Conservation (phyloP, 371 early-diverging fungal genomes). For the Actinomortierella wolfii region DNA sequence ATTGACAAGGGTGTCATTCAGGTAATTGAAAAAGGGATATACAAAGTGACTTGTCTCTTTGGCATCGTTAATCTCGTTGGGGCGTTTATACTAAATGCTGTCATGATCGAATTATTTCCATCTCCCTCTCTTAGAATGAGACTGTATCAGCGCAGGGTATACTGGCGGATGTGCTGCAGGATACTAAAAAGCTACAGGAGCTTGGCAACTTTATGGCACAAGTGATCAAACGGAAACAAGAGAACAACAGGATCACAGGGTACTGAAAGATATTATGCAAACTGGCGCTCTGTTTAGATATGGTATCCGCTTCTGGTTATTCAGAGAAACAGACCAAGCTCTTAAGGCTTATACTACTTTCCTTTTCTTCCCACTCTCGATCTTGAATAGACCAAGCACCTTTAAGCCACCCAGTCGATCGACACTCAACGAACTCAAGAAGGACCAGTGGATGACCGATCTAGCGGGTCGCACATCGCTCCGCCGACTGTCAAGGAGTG, state of each 20-base stretch:
- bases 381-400: conserved; percentile 49
- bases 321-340: too few relatives aligned
- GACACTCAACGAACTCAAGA: conserved; percentile 58
- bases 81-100: too few relatives aligned
- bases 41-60: conserved; percentile 26
- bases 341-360: too few relatives aligned
- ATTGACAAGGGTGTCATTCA: conserved; percentile 56
- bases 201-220: conserved; percentile 64
- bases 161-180: conserved; percentile 41
- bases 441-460: conserved; percentile 67
- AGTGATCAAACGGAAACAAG: conserved; percentile 58
- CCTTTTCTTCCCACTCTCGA: not conserved
- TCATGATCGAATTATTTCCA: too few relatives aligned
- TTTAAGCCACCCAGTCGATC: conserved; percentile 63
- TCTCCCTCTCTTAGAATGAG: conserved; percentile 39
- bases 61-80: too few relatives aligned
- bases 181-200: conserved; percentile 55
- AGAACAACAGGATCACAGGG: conserved; percentile 58
- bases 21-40: conserved; percentile 48
- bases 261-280: conserved; percentile 15
- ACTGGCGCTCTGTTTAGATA: not conserved
- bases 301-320: too few relatives aligned
- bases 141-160: conserved; percentile 46
- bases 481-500: conserved; percentile 60
- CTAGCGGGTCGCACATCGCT: conserved; percentile 59